These are phyloP conservation scores for Coprinellus aureogranulatus DNA, from an alignment of 768 basidiomycete genomes.

Conservation along the genomic window DNA sequence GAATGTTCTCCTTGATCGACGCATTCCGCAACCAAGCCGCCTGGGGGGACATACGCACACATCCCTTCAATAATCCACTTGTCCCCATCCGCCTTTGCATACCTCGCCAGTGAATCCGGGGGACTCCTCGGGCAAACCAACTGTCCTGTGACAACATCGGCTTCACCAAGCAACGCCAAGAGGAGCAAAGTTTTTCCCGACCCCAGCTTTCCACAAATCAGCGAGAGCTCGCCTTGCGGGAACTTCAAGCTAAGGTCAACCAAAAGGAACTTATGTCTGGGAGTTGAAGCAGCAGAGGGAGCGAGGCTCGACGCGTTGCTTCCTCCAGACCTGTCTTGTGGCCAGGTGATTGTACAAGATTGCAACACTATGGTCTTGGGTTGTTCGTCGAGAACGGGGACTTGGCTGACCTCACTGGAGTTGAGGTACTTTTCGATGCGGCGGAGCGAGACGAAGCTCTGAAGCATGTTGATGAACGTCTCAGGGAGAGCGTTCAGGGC, in stretches of 20 bases:
- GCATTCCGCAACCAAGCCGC: slow-evolving; percentile 67
- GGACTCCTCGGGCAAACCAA: slow-evolving; percentile 81
- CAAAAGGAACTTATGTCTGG: slow-evolving; percentile 74
- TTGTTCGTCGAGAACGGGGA: slow-evolving; percentile 56
- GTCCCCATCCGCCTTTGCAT: slow-evolving; percentile 46
- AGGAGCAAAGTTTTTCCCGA: slow-evolving; percentile 86
- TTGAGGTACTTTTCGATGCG: slow-evolving; percentile 90
- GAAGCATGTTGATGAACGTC: slow-evolving; percentile 86
- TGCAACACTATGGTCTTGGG: slow-evolving; percentile 68
- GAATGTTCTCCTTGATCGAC: slow-evolving; percentile 67
- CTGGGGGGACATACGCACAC: slow-evolving; percentile 85
- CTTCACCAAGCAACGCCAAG: slow-evolving; percentile 84
- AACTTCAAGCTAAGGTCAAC: slow-evolving; percentile 75
- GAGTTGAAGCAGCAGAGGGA: slow-evolving; percentile 65
- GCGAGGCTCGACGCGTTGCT: slow-evolving; percentile 40
- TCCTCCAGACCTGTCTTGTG: slow-evolving; percentile 62
- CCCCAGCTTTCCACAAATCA: slow-evolving; percentile 87
- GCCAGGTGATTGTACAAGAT: slow-evolving; percentile 89
- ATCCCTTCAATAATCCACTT: slow-evolving; percentile 77
- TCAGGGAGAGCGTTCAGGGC: slow-evolving; percentile 87
- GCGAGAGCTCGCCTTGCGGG: slow-evolving; percentile 72
- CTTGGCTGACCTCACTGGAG: slow-evolving; percentile 65
- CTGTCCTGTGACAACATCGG: slow-evolving; percentile 80
- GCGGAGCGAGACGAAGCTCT: slow-evolving; percentile 80
- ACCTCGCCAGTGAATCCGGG: slow-evolving; percentile 70